These are phyloP conservation scores for Psilocybe subaeruginosa DNA, from an alignment of 768 basidiomycete genomes.

Conservation along the genomic window DNA sequence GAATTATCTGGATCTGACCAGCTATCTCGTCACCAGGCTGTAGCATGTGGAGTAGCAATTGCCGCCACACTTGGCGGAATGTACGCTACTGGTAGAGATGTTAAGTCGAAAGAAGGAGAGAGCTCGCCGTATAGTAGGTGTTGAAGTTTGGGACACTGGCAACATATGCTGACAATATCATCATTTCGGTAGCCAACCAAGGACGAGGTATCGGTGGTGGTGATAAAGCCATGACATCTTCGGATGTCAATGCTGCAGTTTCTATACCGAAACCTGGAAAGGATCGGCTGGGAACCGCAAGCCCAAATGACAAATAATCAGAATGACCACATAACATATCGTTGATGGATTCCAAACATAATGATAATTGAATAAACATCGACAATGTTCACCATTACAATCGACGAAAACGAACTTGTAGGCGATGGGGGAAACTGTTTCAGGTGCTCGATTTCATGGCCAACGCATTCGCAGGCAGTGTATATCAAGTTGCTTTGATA, in stretches of 20 bases:
- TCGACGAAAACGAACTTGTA: too few species aligned
- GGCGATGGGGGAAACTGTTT: too few species aligned
- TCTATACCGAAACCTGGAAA: slow-evolving; percentile 35
- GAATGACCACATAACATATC: neutral
- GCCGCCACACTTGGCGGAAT: slow-evolving; percentile 31
- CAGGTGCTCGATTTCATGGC: too few species aligned
- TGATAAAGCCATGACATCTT: slow-evolving; percentile 39
- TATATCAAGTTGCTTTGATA: too few species aligned
- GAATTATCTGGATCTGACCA: neutral
- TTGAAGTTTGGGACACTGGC: neutral
- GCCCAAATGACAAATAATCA: neutral
- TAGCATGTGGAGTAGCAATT: slow-evolving; percentile 31
- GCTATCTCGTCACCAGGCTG: slow-evolving; percentile 24
- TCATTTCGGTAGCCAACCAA: slow-evolving; percentile 14
- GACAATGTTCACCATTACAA: too few species aligned
- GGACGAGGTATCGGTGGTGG: slow-evolving; percentile 28
- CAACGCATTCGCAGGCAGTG: too few species aligned
- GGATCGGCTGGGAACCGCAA: neutral
- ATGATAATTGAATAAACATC: too few species aligned
- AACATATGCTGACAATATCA: neutral
- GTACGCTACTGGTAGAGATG: slow-evolving; percentile 34
- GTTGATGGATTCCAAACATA: neutral
- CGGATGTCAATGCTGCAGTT: slow-evolving; percentile 40
- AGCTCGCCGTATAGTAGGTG: slow-evolving; percentile 36
- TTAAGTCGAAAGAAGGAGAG: slow-evolving; percentile 34